phyloP scores from a whole-genome alignment of 129 eudicot genomes.

The Flaveria robusta region DNA sequence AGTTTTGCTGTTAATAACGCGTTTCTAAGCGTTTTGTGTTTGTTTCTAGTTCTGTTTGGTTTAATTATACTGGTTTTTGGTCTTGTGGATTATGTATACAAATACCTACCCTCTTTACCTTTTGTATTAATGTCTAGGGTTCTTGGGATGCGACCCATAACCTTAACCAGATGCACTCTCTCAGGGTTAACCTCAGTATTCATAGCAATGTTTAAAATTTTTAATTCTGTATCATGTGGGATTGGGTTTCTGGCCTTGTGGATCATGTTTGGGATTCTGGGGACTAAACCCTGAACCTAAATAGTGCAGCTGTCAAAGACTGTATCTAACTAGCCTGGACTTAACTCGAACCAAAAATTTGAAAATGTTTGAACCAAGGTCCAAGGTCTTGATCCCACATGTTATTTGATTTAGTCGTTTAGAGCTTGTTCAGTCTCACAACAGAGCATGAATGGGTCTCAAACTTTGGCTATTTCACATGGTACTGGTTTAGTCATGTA shows the following conservation, averaged over 20 bases:
- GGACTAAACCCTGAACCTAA: background rate
- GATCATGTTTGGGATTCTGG: background rate
- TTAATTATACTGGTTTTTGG: no score
- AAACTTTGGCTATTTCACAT: background rate
- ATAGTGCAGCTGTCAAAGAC: background rate
- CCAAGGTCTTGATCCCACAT: background rate
- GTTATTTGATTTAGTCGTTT: background rate
- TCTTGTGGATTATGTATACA: conserved; percentile 10
- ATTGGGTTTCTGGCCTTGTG: background rate
- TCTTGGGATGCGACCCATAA: background rate
- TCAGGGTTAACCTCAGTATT: background rate
- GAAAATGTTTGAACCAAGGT: background rate
- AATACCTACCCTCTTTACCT: conserved; percentile 1
- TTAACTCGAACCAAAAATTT: background rate
- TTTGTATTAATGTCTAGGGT: background rate
- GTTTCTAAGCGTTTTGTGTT: background rate
- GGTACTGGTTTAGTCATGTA: background rate
- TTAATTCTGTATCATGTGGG: background rate
- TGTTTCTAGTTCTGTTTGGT: no score
- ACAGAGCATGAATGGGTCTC: background rate
- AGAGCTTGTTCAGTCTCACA: background rate
- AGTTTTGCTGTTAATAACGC: conserved; percentile 21
- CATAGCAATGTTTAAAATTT: background rate
- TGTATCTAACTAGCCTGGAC: background rate
- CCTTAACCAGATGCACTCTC: background rate